Percentiles rank a stretch among this genome's conserved stretches.
Evolutionary conservation across 192 early-diverging fungal species (phyloP).

Genomic region (Lunasporangiospora selenospora): DNA sequence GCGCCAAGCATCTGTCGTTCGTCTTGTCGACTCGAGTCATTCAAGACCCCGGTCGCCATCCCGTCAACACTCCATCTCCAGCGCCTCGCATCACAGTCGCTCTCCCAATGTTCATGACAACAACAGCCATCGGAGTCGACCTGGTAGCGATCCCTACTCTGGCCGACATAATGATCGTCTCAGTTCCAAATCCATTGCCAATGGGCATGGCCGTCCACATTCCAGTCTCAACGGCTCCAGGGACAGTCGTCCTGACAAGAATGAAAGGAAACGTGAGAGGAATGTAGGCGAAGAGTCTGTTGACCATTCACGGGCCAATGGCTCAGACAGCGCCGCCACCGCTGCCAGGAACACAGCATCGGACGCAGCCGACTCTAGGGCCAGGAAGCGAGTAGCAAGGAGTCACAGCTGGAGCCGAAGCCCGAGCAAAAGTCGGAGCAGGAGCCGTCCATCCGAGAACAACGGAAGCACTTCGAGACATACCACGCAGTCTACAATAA

Average conservation of each 20-base stretch:
- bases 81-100: too few species aligned
- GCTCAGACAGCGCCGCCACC: conserved; percentile 2
- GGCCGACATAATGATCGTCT: conserved; percentile 18
- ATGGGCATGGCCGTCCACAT: conserved; percentile 24
- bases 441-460: too few species aligned
- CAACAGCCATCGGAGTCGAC: too few species aligned
- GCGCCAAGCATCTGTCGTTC: too few species aligned
- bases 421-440: too few species aligned
- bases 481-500: too few species aligned
- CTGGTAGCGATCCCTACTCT: too few species aligned
- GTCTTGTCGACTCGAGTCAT: too few species aligned
- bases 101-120: too few species aligned
- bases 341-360: conserved; percentile 2
- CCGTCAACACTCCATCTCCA: too few species aligned
- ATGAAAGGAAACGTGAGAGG: conserved; percentile 26
- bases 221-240: neutral
- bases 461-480: too few species aligned
- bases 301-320: neutral
- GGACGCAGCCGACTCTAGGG: conserved; percentile 11
- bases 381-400: conserved; percentile 26
- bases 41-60: too few species aligned
- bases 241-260: neutral
- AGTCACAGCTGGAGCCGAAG: conserved; percentile 22
- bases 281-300: conserved; percentile 1
- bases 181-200: conserved; percentile 19